phyloP scores from a whole-genome alignment of 768 basidiomycete species.

The Vararia minispora region DNA sequence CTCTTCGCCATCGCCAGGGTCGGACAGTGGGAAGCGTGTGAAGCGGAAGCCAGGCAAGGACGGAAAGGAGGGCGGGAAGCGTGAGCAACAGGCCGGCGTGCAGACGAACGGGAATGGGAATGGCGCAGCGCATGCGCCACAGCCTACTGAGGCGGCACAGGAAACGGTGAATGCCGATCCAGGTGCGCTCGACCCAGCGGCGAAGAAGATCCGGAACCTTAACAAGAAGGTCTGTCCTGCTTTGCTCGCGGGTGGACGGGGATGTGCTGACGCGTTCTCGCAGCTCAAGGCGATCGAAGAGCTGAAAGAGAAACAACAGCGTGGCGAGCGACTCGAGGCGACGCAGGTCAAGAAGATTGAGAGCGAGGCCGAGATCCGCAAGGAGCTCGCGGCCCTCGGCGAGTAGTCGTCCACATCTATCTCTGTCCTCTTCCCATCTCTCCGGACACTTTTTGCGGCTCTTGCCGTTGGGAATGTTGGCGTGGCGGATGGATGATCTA shows the following conservation, averaged over 20 bases:
- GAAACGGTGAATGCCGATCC: slow-evolving; percentile 35
- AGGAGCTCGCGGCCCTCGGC: slow-evolving; percentile 50
- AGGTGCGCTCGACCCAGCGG: slow-evolving; percentile 55
- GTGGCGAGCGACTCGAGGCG: slow-evolving; percentile 86
- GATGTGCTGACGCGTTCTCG: slow-evolving; percentile 7
- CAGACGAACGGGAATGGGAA: slow-evolving; percentile 17
- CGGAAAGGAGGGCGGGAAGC: slow-evolving; percentile 29
- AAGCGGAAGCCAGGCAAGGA: slow-evolving; percentile 40
- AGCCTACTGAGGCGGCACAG: slow-evolving; percentile 13
- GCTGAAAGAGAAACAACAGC: slow-evolving; percentile 82
- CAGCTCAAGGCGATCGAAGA: slow-evolving; percentile 99
- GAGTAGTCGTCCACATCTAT: too few relatives aligned
- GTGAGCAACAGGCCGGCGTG: too few relatives aligned
- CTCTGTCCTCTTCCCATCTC: too few relatives aligned
- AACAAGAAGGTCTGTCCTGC: slow-evolving; percentile 71
- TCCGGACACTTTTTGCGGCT: too few relatives aligned
- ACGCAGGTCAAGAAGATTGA: slow-evolving; percentile 98
- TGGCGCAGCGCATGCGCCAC: slow-evolving; percentile 1
- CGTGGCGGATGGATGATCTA: too few relatives aligned
- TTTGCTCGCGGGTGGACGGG: not conserved
- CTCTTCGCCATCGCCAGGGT: slow-evolving; percentile 34
- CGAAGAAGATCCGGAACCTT: slow-evolving; percentile 91
- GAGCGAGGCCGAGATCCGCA: slow-evolving; percentile 72
- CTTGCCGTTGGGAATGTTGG: too few relatives aligned
- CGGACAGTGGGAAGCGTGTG: slow-evolving; percentile 41